These are phyloP conservation scores for Coniochaeta sp. DNA, from an alignment of 2,329 filamentous ascomycete genomes.

Conservation along the genomic window DNA sequence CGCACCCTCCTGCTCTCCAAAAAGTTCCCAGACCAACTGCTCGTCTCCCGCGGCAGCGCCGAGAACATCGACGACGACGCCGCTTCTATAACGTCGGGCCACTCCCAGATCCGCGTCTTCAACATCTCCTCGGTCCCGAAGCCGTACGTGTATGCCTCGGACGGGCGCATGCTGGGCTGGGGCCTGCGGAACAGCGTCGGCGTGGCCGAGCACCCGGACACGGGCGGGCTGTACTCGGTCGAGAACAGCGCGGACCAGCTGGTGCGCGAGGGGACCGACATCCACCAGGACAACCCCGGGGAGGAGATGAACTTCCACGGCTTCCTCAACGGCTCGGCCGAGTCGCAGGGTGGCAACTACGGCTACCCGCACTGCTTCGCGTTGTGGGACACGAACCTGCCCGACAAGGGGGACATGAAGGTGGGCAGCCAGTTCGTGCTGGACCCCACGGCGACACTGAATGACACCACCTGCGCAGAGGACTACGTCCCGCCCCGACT, in stretches of 20 bases:
- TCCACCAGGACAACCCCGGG: conserved; percentile 61
- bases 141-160: conserved; percentile 38
- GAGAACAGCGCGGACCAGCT: conserved; percentile 60
- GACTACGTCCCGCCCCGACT: conserved; percentile 44
- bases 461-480: conserved; percentile 35
- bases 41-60: conserved; percentile 56
- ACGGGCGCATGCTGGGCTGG: conserved; percentile 48
- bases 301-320: conserved; percentile 69
- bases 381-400: conserved; percentile 50
- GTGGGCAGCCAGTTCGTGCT: conserved; percentile 44
- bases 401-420: conserved; percentile 29
- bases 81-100: conserved; percentile 39
- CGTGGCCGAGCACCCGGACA: conserved; percentile 48
- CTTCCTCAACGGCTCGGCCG: conserved; percentile 30
- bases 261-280: conserved; percentile 41
- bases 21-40: conserved; percentile 40
- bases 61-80: conserved; percentile 48
- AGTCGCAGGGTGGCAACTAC: conserved; percentile 45
- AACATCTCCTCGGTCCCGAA: conserved; percentile 23
- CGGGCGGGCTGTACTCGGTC: conserved; percentile 46
- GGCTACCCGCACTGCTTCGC: conserved; percentile 67
- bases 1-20: conserved; percentile 54
- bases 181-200: conserved; percentile 65
- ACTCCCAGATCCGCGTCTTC: conserved; percentile 56
- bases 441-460: conserved; percentile 22